Base-by-base conservation (phyloP, 768 basidiomycete species). In the Lactifluus rugatus region DNA sequence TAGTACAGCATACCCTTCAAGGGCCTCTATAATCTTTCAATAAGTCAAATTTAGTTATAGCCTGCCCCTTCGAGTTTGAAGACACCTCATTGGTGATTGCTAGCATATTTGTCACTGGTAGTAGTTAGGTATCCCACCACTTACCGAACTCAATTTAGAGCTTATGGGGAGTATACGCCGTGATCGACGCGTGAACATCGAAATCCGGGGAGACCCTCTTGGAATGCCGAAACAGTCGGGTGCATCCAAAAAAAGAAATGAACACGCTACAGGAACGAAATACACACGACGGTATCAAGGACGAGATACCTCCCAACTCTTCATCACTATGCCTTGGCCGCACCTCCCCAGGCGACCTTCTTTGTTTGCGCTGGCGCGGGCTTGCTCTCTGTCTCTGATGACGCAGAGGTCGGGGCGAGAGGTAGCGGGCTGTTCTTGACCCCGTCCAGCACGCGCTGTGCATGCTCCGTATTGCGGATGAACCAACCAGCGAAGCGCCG, bases 401-500 rank as follows among this genome's bases (percentile, higher is more conserved):
- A 21, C 6, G 41, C 7, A 5, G 25, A 5, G 34, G 25, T 46
- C 48, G 26, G 55, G 6, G 65, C 63, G 16, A 64, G 62, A 3
- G 83, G 83, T 11, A 85, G 69, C 31, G 84, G 81, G 34, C 74
- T 73, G 44, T 74, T 72, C 61, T 77, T 84, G 64, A 96, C 75
- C 59, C 85, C 85, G 66, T 94, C 92, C 61, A 85, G 77, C 56
- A 94, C 88, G 63, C 89, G 81, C 67, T 92, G 89, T 25, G 93
- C 85, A 64, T 93, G 83, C 70, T 96, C 93, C 5, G 92, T 90
- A 71, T 94, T 92, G 65, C 93, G 86, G 73, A 97, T 94, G 74
- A 97, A 97, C 90, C 93, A 96, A 39, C 93, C 91, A 2, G 93
- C 95, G 71, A 92, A 97, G 49, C 93, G 84, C 47, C 95, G 76